A percentile compares a stretch with the other conserved stretches of the same genome.
Conservation (phyloP, 495 filamentous ascomycete genomes). For the Arthonia radiata region DNA sequence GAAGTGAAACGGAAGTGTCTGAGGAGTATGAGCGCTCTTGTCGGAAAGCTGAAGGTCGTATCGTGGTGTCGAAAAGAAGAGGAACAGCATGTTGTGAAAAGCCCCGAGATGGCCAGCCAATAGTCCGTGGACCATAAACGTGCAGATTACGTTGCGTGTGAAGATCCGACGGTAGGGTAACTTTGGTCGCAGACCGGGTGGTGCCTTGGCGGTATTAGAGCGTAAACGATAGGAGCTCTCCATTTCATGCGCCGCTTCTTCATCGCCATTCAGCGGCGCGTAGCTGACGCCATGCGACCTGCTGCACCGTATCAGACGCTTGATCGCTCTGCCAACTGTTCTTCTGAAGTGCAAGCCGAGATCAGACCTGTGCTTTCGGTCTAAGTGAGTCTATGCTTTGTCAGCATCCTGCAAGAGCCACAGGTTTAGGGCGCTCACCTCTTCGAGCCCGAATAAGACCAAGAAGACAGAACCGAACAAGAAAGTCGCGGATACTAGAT, state of each 20-base stretch:
- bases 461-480: conserved; percentile 26
- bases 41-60: conserved; percentile 7
- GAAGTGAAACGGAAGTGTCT: conserved; percentile 32
- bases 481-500: conserved; percentile 45
- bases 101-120: conserved; percentile 51
- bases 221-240: no score
- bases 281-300: no score
- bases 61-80: conserved; percentile 43
- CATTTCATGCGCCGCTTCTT: no score
- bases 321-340: conserved; percentile 15
- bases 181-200: conserved; percentile 9
- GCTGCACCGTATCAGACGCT: conserved; percentile 9
- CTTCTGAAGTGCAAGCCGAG: conserved; percentile 24
- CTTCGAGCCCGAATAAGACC: conserved; percentile 44
- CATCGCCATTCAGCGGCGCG: no score
- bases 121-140: conserved; percentile 36
- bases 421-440: conserved; percentile 19
- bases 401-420: conserved; percentile 7
- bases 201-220: no score
- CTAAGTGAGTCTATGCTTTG: neutral
- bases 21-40: conserved; percentile 6
- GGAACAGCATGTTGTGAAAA: conserved; percentile 49
- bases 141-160: conserved; percentile 34
- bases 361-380: conserved; percentile 19
- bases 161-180: conserved; percentile 43